A percentile compares a stretch with the other conserved stretches of the same genome.
Evolutionary conservation across 2,329 filamentous ascomycete genomes (phyloP).

Genomic region (Parastagonospora avenae): DNA sequence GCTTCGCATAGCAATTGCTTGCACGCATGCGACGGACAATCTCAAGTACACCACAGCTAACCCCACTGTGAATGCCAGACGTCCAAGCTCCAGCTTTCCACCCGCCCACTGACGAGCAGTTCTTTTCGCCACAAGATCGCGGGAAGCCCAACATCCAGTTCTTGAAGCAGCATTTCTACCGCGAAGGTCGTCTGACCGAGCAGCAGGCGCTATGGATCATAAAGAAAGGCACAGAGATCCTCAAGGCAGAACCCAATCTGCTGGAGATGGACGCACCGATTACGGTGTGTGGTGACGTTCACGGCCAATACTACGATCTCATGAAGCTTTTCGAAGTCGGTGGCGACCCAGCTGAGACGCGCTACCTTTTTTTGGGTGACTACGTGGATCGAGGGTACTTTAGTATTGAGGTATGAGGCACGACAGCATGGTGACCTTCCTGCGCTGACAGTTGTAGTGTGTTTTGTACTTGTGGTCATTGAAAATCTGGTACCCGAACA

Average conservation of each 20-base stretch:
- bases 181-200: constrained; percentile 94
- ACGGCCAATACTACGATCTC: constrained; percentile 98
- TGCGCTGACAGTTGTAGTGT: constrained; percentile 61
- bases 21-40: constrained; percentile 1
- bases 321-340: constrained; percentile 99
- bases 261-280: constrained; percentile 99
- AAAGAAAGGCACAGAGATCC: constrained; percentile 80
- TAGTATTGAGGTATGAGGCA: constrained; percentile 76
- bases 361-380: constrained; percentile 96
- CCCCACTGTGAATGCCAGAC: constrained; percentile 61
- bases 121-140: constrained; percentile 84
- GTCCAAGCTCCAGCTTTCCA: constrained; percentile 96
- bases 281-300: constrained; percentile 96
- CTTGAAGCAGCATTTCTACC: constrained; percentile 97
- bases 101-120: constrained; percentile 91
- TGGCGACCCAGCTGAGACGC: constrained; percentile 92
- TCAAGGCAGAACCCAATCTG: constrained; percentile 90
- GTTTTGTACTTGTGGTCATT: constrained; percentile 96
- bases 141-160: constrained; percentile 91
- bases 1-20: constrained; percentile 4
- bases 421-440: neutral
- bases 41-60: constrained; percentile 32
- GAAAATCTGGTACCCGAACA: constrained; percentile 99
- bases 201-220: constrained; percentile 98
- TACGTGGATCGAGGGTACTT: constrained; percentile 99